phyloP scores from a whole-genome alignment of 495 filamentous ascomycete species.

The Podospora anserina region DNA sequence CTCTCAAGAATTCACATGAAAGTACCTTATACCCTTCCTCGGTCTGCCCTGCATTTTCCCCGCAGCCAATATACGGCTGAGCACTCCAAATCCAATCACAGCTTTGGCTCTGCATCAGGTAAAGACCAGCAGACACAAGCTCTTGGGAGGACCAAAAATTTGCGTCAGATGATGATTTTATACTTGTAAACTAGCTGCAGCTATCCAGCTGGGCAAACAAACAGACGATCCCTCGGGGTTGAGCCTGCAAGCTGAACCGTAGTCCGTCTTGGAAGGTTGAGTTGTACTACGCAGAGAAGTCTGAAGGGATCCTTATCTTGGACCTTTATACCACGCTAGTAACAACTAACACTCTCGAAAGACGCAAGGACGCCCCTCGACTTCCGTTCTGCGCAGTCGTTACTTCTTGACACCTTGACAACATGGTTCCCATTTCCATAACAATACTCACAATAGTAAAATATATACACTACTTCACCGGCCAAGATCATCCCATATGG shows the following conservation, averaged over 20 bases:
- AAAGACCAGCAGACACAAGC: background rate
- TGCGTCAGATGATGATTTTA: background rate
- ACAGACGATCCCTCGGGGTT: background rate
- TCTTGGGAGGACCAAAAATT: background rate
- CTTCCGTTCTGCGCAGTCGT: no score
- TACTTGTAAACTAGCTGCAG: background rate
- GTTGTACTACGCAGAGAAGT: background rate
- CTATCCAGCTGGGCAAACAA: background rate
- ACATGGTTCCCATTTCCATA: background rate
- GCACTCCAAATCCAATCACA: background rate
- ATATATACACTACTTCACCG: background rate
- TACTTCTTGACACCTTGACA: no score
- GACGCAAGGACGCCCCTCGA: no score
- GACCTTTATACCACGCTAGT: no score
- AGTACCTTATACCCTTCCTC: background rate
- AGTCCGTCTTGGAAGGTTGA: background rate
- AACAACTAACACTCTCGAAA: no score
- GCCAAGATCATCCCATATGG: background rate
- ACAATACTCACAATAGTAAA: background rate
- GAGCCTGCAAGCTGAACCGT: background rate
- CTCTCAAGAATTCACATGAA: background rate
- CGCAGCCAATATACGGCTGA: background rate
- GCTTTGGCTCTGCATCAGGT: background rate
- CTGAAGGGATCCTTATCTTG: no score
- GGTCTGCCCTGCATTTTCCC: background rate